phyloP scores from a whole-genome alignment of 257 asterid species.

The Nicotiana tomentosiformis region DNA sequence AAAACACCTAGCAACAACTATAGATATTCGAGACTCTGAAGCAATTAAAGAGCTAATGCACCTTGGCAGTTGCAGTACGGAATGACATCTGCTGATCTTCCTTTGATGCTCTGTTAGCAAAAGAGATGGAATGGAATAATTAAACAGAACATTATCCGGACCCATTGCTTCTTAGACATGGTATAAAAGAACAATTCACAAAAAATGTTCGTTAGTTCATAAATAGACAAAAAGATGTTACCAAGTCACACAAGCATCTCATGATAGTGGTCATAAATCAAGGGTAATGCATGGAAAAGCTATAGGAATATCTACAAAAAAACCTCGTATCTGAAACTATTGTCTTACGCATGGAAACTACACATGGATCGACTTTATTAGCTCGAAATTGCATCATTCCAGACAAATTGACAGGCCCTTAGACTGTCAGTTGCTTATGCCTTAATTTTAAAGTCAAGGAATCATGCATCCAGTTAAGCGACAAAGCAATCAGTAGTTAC shows the following conservation, averaged over 20 bases:
- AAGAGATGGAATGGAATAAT: constrained; percentile 12
- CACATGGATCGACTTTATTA: neutral
- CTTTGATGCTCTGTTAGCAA: constrained; percentile 52
- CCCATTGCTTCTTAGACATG: neutral
- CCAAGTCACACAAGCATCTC: neutral
- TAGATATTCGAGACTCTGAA: neutral
- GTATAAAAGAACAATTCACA: neutral
- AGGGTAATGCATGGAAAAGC: neutral
- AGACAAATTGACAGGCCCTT: neutral
- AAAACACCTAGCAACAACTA: constrained; percentile 14
- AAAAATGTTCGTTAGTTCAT: neutral
- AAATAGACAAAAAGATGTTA: constrained; percentile 1
- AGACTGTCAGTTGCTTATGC: neutral
- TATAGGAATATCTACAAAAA: neutral
- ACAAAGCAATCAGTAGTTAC: constrained; percentile 29
- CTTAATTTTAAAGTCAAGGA: neutral
- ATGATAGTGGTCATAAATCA: neutral
- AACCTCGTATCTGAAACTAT: neutral
- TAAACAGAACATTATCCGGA: neutral
- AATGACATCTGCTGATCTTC: constrained; percentile 78
- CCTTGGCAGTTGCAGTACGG: constrained; percentile 93
- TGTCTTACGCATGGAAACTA: neutral
- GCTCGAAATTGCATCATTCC: neutral
- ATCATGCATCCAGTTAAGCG: neutral
- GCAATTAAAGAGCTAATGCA: constrained; percentile 11